Evolutionary conservation across 805 yeast species (phyloP).

Genomic region (Suhomyces xylopsoci): DNA sequence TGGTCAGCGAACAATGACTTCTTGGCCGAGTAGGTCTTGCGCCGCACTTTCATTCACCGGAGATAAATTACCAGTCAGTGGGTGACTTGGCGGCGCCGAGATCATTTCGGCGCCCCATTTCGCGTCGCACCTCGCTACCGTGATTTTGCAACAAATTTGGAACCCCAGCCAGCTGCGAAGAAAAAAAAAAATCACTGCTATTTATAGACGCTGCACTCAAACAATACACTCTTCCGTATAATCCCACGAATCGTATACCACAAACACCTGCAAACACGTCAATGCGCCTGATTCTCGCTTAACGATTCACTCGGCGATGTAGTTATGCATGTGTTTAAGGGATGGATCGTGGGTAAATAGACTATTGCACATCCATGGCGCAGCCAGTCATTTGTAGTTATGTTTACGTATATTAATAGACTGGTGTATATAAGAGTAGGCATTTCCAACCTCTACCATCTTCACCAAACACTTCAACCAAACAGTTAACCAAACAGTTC

Average conservation of each 20-base stretch:
- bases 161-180: neutral
- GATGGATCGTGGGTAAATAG: neutral
- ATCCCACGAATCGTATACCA: neutral
- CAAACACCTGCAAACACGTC: neutral
- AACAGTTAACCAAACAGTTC: no score
- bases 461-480: no score
- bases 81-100: neutral
- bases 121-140: slow-evolving; percentile 1
- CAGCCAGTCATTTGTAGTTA: neutral
- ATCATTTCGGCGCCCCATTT: neutral
- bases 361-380: neutral
- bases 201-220: neutral
- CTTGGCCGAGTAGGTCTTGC: no score
- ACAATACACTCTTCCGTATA: neutral
- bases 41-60: no score
- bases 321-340: neutral
- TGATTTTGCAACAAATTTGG: slow-evolving; percentile 1
- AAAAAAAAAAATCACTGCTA: neutral
- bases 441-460: no score
- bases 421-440: neutral
- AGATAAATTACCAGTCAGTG: neutral
- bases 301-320: neutral
- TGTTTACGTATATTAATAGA: neutral
- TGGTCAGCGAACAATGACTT: no score
- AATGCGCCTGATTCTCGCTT: neutral